Conservation (phyloP, 2,329 filamentous ascomycete genomes). For the Stenocarpella maydis region DNA sequence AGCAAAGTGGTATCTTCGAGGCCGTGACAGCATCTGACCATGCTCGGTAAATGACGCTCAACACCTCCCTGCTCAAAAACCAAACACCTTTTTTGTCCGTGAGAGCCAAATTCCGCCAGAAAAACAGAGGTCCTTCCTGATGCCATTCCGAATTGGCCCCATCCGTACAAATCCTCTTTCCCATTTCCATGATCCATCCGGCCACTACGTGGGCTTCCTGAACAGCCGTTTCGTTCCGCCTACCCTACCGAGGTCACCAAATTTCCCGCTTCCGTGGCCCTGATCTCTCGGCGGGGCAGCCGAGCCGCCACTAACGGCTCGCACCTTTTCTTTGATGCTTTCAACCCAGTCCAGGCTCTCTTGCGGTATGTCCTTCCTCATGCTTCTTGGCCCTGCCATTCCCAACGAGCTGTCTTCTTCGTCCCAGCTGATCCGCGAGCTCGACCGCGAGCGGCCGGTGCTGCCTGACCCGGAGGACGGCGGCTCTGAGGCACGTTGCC, state of each 20-base stretch:
- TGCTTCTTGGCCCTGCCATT: slow-evolving; percentile 74
- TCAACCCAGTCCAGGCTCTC: slow-evolving; percentile 84
- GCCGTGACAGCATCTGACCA: slow-evolving; percentile 22
- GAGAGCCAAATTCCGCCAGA: neutral
- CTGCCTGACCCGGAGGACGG: slow-evolving; percentile 53
- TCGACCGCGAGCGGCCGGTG: slow-evolving; percentile 55
- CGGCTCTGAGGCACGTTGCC: slow-evolving; percentile 47
- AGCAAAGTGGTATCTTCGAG: slow-evolving; percentile 34
- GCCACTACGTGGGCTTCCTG: slow-evolving; percentile 50
- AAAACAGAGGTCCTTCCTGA: slow-evolving; percentile 13
- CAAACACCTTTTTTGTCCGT: slow-evolving; percentile 22
- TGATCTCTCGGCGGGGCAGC: slow-evolving; percentile 42
- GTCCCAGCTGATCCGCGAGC: slow-evolving; percentile 63
- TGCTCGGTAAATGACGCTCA: slow-evolving; percentile 23
- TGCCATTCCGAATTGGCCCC: neutral
- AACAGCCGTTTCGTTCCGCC: slow-evolving; percentile 79
- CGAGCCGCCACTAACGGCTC: slow-evolving; percentile 68
- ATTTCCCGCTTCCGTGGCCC: slow-evolving; percentile 48
- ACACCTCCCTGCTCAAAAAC: slow-evolving; percentile 10
- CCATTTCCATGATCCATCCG: slow-evolving; percentile 30
- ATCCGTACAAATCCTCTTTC: neutral
- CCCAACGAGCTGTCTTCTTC: slow-evolving; percentile 71
- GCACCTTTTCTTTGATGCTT: slow-evolving; percentile 82
- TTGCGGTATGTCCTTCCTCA: slow-evolving; percentile 71
- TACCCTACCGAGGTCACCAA: slow-evolving; percentile 76